Evolutionary conservation across 2,329 filamentous ascomycete genomes (phyloP).

Genomic region (Fusarium sp.): DNA sequence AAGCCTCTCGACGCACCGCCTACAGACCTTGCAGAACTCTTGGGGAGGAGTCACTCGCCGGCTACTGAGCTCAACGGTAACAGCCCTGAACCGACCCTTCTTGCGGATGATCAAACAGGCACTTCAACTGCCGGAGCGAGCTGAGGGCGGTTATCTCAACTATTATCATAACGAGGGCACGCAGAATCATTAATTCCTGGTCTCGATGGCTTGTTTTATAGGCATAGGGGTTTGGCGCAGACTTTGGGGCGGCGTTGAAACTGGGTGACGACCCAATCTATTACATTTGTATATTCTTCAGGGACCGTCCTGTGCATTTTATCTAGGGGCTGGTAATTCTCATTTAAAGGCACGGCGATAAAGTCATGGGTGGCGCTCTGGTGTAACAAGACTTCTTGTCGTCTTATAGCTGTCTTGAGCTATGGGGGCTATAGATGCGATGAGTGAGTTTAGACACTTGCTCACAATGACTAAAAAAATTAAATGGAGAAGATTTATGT

Average conservation of each 20-base stretch:
- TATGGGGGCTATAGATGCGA: slow-evolving; percentile 4
- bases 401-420: slow-evolving; percentile 16
- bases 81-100: slow-evolving; percentile 47
- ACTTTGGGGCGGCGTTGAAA: slow-evolving; percentile 42
- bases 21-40: slow-evolving; percentile 36
- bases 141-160: background rate
- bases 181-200: slow-evolving; percentile 7
- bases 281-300: slow-evolving; percentile 42
- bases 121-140: slow-evolving; percentile 6
- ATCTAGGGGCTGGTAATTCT: slow-evolving; percentile 32
- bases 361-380: slow-evolving; percentile 40
- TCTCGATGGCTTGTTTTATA: slow-evolving; percentile 25
- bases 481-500: background rate
- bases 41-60: slow-evolving; percentile 39
- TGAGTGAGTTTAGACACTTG: slow-evolving; percentile 10
- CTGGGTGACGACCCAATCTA: slow-evolving; percentile 36
- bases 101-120: slow-evolving; percentile 33
- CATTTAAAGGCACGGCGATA: slow-evolving; percentile 26
- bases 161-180: slow-evolving; percentile 20
- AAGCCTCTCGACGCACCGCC: slow-evolving; percentile 60
- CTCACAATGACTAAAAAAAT: slow-evolving; percentile 18
- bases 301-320: slow-evolving; percentile 24
- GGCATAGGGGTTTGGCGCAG: slow-evolving; percentile 41
- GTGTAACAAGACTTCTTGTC: slow-evolving; percentile 30
- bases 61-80: slow-evolving; percentile 37